Base-by-base conservation (phyloP, 805 yeast species). In the Hanseniaspora mollemarum region DNA sequence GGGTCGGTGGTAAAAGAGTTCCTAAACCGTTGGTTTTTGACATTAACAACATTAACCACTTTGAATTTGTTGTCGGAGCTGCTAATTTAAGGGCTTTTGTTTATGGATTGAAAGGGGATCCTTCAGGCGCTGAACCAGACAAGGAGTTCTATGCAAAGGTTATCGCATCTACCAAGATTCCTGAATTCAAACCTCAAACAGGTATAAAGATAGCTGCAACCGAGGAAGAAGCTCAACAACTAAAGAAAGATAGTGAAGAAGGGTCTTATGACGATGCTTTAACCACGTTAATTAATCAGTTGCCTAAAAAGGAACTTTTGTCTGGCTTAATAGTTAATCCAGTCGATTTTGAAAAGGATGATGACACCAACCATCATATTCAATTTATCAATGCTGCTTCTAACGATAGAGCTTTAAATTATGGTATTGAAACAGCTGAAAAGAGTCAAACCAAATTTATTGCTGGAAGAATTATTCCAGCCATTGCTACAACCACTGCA, bases 401-500 rank as follows among this genome's bases (percentile, higher is more conserved):
- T 2, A 92, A 92, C 66, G 79, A 95, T 67, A 81, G 99, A 66
- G 99, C 99, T 26, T 72, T 79, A 68, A 90, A 87, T 68, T 90
- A 90, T 63, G 75, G 78, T 37, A 87, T 90, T 58, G 95, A 87
- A 62, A 71, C 87, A 12, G 96, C 90, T 33, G 96, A 90, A 62
- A 78, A 80, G 55, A 80, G 81, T 46, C 86, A 83, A 71, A 92
- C 98, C 35, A 92, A 92, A 71, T 87, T 90, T 61, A 90, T 92
- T 65, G 99, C 99, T 6, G 99, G 99, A 43, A 81, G 94, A 68
- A 92, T 92, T 58, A 92, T 92, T 58, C 99, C 99, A 15, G 98
- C 98, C 19, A 92, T 92, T 71, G 98, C 98, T 33, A 92, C 99
- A 2, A 92, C 99, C 1, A 92, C 99, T n/a, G 94, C 96, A 9